Evolutionary conservation across 2,329 filamentous ascomycete genomes (phyloP).

Genomic region (Penicillium sp.): DNA sequence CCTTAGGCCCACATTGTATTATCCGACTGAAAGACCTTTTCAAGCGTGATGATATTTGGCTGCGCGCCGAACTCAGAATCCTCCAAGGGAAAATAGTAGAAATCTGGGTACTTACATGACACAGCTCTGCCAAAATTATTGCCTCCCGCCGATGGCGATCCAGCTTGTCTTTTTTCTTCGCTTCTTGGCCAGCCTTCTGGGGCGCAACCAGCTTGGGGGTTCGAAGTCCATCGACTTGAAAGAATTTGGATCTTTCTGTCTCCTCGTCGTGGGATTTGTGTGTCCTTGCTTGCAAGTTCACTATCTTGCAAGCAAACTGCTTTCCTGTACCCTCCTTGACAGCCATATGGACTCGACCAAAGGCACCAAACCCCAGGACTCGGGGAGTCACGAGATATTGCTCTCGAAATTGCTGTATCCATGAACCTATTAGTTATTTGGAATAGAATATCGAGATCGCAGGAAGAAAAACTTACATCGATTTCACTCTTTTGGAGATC

Average conservation of each 20-base stretch:
- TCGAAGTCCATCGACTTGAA: not conserved
- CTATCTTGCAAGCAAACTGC: conserved; percentile 53
- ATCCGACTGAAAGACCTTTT: conserved; percentile 59
- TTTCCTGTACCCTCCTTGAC: conserved; percentile 33
- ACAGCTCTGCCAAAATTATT: conserved; percentile 55
- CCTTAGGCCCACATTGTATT: conserved; percentile 58
- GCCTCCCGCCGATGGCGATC: conserved; percentile 44
- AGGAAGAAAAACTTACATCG: conserved; percentile 33
- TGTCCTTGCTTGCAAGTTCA: conserved; percentile 39
- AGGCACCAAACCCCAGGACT: conserved; percentile 48
- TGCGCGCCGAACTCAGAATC: conserved; percentile 23
- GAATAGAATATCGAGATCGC: no score
- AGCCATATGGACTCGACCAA: conserved; percentile 50
- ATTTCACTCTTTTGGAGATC: conserved; percentile 39
- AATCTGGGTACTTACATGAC: conserved; percentile 48
- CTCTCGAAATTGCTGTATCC: conserved; percentile 34
- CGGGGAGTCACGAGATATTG: conserved; percentile 44
- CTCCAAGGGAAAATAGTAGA: not conserved
- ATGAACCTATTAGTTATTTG: not conserved
- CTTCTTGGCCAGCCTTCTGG: conserved; percentile 20
- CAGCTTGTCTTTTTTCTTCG: conserved; percentile 24
- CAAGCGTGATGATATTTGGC: conserved; percentile 63
- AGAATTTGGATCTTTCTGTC: conserved; percentile 15
- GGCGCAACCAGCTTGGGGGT: not conserved
- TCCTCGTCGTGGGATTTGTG: conserved; percentile 15